phyloP scores from a whole-genome alignment of 2,329 filamentous ascomycete species.

The Ophiostoma angusticollis region DNA sequence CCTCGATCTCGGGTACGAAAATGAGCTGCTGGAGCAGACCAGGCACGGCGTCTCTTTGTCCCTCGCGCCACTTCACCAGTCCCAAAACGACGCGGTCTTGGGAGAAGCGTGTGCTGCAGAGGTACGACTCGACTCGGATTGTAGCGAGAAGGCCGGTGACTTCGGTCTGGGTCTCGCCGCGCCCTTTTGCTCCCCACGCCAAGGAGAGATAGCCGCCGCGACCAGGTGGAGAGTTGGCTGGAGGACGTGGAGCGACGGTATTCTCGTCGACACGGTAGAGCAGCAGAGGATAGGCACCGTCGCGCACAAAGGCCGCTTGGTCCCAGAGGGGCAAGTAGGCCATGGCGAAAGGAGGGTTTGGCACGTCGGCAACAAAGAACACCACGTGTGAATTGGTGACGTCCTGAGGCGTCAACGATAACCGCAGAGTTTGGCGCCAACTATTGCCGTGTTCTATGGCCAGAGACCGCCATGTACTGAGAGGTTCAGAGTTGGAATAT shows the following conservation, averaged over 20 bases:
- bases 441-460: constrained; percentile 64
- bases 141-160: constrained; percentile 68
- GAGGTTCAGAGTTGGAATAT: constrained; percentile 63
- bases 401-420: constrained; percentile 66
- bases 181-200: constrained; percentile 61
- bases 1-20: constrained; percentile 93
- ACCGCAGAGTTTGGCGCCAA: constrained; percentile 80
- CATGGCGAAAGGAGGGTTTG: constrained; percentile 78
- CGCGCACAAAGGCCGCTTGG: constrained; percentile 74
- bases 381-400: constrained; percentile 76
- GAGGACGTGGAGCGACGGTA: constrained; percentile 55
- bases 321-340: constrained; percentile 93
- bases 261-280: constrained; percentile 88
- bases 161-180: constrained; percentile 56
- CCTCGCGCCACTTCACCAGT: constrained; percentile 74
- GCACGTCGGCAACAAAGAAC: constrained; percentile 78
- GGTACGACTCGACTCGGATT: constrained; percentile 67
- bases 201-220: constrained; percentile 79
- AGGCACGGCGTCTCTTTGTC: constrained; percentile 57
- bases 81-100: constrained; percentile 80
- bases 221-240: constrained; percentile 28
- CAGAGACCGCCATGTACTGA: constrained; percentile 81
- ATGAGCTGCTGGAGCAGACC: constrained; percentile 68
- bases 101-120: constrained; percentile 90
- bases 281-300: constrained; percentile 68